These are phyloP conservation scores for Mycena rosella DNA, from an alignment of 768 basidiomycete species.

Conservation along the genomic window DNA sequence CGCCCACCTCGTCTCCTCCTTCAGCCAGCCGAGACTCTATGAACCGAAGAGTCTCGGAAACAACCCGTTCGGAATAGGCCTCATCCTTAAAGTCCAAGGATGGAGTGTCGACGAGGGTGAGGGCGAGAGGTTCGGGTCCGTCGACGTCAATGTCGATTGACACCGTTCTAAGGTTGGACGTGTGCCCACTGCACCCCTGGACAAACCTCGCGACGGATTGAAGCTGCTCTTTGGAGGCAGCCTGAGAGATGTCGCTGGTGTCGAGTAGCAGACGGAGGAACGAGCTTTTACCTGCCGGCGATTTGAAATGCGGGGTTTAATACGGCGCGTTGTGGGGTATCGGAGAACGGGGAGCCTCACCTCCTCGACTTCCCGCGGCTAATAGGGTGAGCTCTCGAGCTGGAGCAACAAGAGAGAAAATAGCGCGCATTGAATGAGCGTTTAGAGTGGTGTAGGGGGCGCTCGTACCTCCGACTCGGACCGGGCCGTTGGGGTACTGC, in stretches of 20 bases:
- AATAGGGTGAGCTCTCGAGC: conserved; percentile 69
- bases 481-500: conserved; percentile 3
- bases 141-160: conserved; percentile 80
- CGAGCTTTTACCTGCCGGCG: conserved; percentile 89
- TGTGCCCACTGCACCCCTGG: conserved; percentile 79
- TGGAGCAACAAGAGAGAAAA: conserved; percentile 7
- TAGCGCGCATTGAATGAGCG: conserved; percentile 19
- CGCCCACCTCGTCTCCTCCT: conserved; percentile 81
- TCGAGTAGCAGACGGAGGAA: conserved; percentile 89
- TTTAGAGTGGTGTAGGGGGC: conserved; percentile 2
- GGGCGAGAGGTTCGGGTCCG: conserved; percentile 64
- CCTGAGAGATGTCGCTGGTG: conserved; percentile 75
- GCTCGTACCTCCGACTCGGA: conserved; percentile 31
- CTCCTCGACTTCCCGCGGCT: conserved; percentile 85
- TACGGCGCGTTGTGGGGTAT: conserved; percentile 33
- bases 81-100: conserved; percentile 83
- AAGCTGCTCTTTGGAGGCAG: conserved; percentile 80
- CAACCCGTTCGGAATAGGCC: conserved; percentile 68
- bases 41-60: conserved; percentile 77
- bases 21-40: conserved; percentile 82
- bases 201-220: conserved; percentile 86
- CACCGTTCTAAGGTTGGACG: conserved; percentile 76
- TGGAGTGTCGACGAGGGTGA: conserved; percentile 86
- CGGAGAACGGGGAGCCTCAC: conserved; percentile 49
- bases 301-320: conserved; percentile 50